Conservation (phyloP, 2,329 filamentous ascomycete genomes). For the Ophiostoma sp. region DNA sequence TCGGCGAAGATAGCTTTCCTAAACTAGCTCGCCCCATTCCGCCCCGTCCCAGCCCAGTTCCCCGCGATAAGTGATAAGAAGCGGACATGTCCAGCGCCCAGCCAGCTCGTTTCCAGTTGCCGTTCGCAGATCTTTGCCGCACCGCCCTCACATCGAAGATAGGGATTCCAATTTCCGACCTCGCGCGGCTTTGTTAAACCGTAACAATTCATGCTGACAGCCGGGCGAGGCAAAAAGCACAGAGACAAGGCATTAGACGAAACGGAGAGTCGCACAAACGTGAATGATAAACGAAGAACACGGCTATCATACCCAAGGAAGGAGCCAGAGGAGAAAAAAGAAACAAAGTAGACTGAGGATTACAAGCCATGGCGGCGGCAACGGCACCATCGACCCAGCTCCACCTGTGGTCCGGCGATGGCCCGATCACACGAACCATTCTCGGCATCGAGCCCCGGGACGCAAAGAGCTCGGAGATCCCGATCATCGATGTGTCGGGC, state of each 20-base stretch:
- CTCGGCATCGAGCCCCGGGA: constrained; percentile 28
- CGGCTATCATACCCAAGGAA: background rate
- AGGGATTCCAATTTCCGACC: background rate
- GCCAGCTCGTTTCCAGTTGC: background rate
- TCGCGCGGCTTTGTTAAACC: background rate
- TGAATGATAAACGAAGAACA: background rate
- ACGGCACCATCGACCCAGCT: constrained; percentile 3
- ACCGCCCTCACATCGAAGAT: background rate
- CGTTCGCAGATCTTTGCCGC: background rate
- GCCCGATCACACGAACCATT: constrained; percentile 36
- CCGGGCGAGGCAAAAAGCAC: background rate
- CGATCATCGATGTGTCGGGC: constrained; percentile 22
- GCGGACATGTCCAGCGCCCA: background rate
- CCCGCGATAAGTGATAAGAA: background rate
- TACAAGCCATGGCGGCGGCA: background rate
- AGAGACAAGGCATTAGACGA: background rate
- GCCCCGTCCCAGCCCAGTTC: constrained; percentile 4
- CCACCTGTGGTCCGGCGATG: constrained; percentile 31
- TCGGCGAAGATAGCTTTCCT: background rate
- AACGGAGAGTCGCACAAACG: background rate
- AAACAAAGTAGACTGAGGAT: background rate
- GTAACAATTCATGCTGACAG: no score
- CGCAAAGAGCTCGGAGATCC: constrained; percentile 25
- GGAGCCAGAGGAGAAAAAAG: background rate
- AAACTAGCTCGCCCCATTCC: background rate